Conservation (phyloP, 2,329 filamentous ascomycete genomes). For the Arthroderma sp. region DNA sequence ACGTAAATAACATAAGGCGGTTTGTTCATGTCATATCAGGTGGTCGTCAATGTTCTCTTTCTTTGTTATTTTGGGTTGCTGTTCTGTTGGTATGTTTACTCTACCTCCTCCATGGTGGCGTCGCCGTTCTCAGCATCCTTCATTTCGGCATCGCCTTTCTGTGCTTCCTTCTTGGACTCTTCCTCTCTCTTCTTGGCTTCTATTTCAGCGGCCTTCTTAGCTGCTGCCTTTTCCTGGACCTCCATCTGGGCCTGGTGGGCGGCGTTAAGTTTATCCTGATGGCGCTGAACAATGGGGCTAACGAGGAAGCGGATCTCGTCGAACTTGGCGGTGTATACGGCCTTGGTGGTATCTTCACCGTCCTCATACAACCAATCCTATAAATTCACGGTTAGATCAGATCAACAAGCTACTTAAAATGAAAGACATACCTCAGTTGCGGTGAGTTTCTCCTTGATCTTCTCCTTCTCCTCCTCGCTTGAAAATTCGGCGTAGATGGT, state of each 20-base stretch:
- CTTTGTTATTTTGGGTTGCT: no score
- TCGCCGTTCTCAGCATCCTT: constrained; percentile 38
- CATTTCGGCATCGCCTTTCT: constrained; percentile 43
- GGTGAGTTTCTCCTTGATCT: constrained; percentile 71
- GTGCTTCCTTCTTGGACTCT: constrained; percentile 44
- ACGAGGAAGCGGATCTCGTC: constrained; percentile 87
- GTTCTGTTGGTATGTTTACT: constrained; percentile 2
- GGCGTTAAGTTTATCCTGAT: constrained; percentile 86
- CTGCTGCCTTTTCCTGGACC: constrained; percentile 51
- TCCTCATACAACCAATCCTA: constrained; percentile 99
- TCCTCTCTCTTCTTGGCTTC: constrained; percentile 69
- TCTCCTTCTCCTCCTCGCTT: constrained; percentile 82
- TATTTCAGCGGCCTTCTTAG: constrained; percentile 49
- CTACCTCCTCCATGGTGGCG: constrained; percentile 9
- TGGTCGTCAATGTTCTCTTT: no score
- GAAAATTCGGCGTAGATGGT: constrained; percentile 81
- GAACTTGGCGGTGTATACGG: constrained; percentile 84
- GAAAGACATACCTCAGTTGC: constrained; percentile 59
- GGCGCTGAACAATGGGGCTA: constrained; percentile 82
- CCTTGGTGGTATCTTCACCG: constrained; percentile 87
- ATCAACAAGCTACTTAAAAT: constrained; percentile 12
- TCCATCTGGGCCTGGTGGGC: constrained; percentile 62
- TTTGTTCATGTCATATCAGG: no score
- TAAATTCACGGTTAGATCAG: neutral
- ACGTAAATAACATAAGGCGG: no score